These are phyloP conservation scores for Backusella australiensis DNA, from an alignment of 192 early-diverging fungal species.

Conservation along the genomic window DNA sequence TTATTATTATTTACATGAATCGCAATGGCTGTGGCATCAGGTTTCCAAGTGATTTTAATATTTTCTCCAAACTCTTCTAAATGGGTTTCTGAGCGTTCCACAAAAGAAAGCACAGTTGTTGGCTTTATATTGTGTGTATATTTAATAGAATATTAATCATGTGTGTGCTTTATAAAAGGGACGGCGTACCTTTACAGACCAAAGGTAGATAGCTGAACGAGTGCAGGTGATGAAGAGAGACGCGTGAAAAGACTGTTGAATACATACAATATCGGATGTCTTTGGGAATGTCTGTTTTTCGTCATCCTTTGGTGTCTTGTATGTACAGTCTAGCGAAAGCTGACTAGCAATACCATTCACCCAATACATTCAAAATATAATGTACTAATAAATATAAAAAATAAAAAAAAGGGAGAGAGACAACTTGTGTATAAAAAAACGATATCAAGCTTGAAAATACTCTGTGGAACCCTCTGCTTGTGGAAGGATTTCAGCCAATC, in stretches of 20 bases:
- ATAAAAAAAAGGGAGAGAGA: background rate
- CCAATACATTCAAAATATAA: conserved; percentile 32
- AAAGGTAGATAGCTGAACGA: conserved; percentile 58
- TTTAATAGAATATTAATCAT: too few species aligned
- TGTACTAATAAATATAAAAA: background rate
- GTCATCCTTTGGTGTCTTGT: conserved; percentile 16
- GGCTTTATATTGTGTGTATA: conserved; percentile 46
- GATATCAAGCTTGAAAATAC: background rate
- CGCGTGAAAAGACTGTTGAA: conserved; percentile 45
- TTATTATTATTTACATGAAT: conserved; percentile 51
- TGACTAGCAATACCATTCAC: conserved; percentile 35
- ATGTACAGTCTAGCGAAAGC: conserved; percentile 18
- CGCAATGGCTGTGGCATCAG: conserved; percentile 59
- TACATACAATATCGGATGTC: conserved; percentile 42
- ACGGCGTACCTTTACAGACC: conserved; percentile 62
- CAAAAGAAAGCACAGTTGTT: conserved; percentile 59
- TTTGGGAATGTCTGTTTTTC: conserved; percentile 27
- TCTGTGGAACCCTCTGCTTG: background rate
- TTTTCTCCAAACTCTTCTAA: conserved; percentile 76
- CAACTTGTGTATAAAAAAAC: background rate
- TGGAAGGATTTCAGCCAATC: background rate
- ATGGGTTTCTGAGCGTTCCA: conserved; percentile 59
- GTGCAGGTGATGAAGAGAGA: conserved; percentile 64
- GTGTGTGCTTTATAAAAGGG: background rate
- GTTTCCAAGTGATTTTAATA: conserved; percentile 69